Conservation (phyloP, 1,284 basidiomycete species). For the Bondarzewia mesenterica region DNA sequence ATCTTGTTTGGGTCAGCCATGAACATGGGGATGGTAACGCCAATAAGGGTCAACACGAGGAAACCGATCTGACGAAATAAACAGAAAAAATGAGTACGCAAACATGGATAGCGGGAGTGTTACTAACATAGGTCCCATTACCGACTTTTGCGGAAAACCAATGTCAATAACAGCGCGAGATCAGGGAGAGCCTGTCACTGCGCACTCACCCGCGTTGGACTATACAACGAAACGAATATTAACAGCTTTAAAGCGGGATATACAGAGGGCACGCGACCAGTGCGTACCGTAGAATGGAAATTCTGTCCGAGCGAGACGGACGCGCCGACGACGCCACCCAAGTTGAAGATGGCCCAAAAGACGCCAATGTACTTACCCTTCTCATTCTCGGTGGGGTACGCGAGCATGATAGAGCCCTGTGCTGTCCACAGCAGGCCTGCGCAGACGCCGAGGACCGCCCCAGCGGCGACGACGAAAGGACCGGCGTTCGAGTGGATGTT, state of each 20-base stretch:
- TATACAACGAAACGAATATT: constrained; percentile 10
- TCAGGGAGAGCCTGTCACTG: neutral
- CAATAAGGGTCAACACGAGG: constrained; percentile 58
- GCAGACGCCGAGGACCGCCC: constrained; percentile 76
- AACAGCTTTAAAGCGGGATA: neutral
- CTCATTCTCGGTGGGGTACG: constrained; percentile 70
- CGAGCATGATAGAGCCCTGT: constrained; percentile 78
- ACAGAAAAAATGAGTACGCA: neutral
- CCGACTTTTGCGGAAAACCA: constrained; percentile 27
- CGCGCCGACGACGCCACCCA: constrained; percentile 57
- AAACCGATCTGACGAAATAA: constrained; percentile 52
- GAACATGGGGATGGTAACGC: constrained; percentile 51
- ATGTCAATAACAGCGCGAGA: neutral
- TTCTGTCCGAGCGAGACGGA: constrained; percentile 50
- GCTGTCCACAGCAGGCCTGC: constrained; percentile 84
- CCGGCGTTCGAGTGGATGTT: constrained; percentile 58
- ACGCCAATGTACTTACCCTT: constrained; percentile 75
- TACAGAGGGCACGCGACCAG: neutral
- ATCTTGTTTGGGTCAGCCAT: constrained; percentile 66
- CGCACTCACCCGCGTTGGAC: constrained; percentile 23
- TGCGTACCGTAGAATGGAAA: constrained; percentile 30
- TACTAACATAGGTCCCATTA: constrained; percentile 54
- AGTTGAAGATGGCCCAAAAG: constrained; percentile 66
- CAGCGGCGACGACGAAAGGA: constrained; percentile 67
- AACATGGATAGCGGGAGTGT: neutral